Conservation (phyloP, 176 grass and related monocot genomes). For the Ampelocalamus luodianensis region DNA sequence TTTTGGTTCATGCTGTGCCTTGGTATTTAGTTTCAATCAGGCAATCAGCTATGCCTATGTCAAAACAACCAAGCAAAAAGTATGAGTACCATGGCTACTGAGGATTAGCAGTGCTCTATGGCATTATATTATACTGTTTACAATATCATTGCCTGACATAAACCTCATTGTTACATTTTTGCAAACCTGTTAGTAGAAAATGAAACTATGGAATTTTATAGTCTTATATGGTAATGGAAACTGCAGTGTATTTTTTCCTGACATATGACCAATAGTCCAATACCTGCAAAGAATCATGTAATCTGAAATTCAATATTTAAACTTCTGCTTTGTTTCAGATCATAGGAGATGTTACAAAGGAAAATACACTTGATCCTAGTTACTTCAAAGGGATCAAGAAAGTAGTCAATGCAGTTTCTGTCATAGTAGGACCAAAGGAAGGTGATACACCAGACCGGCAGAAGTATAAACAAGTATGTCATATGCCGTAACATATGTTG, state of each 20-base stretch:
- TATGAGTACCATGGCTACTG: background rate
- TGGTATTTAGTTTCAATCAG: background rate
- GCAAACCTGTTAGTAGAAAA: background rate
- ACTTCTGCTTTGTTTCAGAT: constrained; percentile 53
- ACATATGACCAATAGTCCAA: background rate
- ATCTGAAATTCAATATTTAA: background rate
- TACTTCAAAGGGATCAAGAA: constrained; percentile 85
- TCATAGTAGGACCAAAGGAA: constrained; percentile 97
- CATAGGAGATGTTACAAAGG: constrained; percentile 84
- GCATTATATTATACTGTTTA: background rate
- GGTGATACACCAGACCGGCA: constrained; percentile 93
- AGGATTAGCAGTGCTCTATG: background rate
- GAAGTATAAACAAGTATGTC: constrained; percentile 91
- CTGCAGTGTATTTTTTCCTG: background rate
- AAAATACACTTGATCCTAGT: constrained; percentile 68
- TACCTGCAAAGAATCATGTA: constrained; percentile 9
- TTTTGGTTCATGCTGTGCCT: constrained; percentile 7
- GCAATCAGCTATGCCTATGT: background rate
- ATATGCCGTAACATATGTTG: constrained; percentile 8
- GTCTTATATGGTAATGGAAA: background rate
- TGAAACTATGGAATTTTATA: background rate
- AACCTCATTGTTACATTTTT: background rate
- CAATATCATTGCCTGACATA: background rate
- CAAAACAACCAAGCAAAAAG: background rate
- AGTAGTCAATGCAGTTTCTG: constrained; percentile 87